Evolutionary conservation across 2,329 filamentous ascomycete genomes (phyloP).

Genomic region (Periconia macrospinosa): DNA sequence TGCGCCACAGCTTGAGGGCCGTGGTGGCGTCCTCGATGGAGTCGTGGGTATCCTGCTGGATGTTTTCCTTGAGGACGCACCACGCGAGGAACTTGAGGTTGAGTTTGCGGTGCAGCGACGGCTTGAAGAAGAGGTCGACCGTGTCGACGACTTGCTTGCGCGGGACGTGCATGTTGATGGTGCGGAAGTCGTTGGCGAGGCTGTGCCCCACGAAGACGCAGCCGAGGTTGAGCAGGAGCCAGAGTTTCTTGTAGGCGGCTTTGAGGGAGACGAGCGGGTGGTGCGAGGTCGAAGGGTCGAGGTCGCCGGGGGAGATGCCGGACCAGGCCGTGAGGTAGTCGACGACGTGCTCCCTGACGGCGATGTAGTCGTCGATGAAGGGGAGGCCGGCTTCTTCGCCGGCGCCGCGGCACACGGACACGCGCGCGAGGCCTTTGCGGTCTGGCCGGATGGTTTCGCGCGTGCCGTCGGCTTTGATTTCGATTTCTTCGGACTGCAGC

Average conservation of each 20-base stretch:
- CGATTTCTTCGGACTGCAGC: slow-evolving; percentile 88
- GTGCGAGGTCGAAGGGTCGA: slow-evolving; percentile 75
- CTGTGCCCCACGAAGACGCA: slow-evolving; percentile 94
- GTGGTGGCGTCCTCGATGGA: slow-evolving; percentile 94
- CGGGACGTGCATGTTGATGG: slow-evolving; percentile 96
- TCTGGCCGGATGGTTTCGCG: slow-evolving; percentile 89
- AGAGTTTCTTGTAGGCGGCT: slow-evolving; percentile 94
- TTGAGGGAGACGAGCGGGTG: slow-evolving; percentile 89
- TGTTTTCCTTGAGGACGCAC: slow-evolving; percentile 84
- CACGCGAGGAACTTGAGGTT: slow-evolving; percentile 90
- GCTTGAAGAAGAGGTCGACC: slow-evolving; percentile 85
- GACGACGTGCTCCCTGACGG: slow-evolving; percentile 85
- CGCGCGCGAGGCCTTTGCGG: slow-evolving; percentile 87
- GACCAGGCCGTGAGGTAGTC: slow-evolving; percentile 96
- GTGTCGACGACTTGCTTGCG: slow-evolving; percentile 91
- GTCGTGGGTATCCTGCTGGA: slow-evolving; percentile 90
- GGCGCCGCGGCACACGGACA: slow-evolving; percentile 82
- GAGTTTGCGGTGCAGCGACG: slow-evolving; percentile 78
- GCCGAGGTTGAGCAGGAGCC: slow-evolving; percentile 92
- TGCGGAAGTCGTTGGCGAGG: slow-evolving; percentile 91
- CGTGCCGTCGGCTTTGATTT: slow-evolving; percentile 92
- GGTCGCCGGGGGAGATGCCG: slow-evolving; percentile 81
- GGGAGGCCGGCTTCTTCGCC: slow-evolving; percentile 78
- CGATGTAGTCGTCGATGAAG: slow-evolving; percentile 97
- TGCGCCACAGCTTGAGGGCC: slow-evolving; percentile 83